Evolutionary conservation across 805 yeast species (phyloP), one percentile per base, ranked within the genome.

Genomic region (Pichia exigua): DNA sequence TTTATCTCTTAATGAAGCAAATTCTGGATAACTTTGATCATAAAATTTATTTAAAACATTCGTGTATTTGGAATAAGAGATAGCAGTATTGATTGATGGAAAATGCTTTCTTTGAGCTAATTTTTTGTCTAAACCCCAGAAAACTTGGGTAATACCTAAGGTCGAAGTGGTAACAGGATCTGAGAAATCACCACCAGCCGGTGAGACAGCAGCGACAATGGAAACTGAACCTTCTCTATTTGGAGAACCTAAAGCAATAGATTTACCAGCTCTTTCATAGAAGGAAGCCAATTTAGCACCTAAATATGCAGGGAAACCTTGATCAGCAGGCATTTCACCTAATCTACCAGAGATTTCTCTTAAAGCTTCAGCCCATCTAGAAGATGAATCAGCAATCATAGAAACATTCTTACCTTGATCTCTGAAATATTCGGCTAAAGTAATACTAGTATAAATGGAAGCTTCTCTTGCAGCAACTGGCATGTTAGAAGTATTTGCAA

Each of bases 311-410:
- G 99, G 99, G 94, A 91, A 94, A 78, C 99, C 99, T 78, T 95
- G 99, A 75, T 94, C 99, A 56, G 99, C 99, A 69, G 99, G 99
- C 99, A 94, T 94, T 79, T 94, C 99, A 75, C 99, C 99, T 71
- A 94, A 79, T 81, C 99, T 95, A 81, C 99, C 99, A 49, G 98
- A 91, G 70, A 94, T 86, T 81, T 94, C 99, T 85, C 99, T 91
- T 69, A 94, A 80, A 56, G 99, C 99, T 78, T 94, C 99, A 44
- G 99, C 99, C 99, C 99, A 94, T 79, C 99, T 91, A 32, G 97
- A 91, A 35, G 98, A 92, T 7, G 99, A 94, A 72, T 94, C 99
- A 54, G 99, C 99, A 85, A 94, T 94, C 98, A 94, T 94, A 35
- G 98, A 83, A 57, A 94, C 99, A 68, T 94, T 78, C 78, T 94